phyloP scores from a whole-genome alignment of 164 flowering plant genomes.

The Buxus sempervirens region DNA sequence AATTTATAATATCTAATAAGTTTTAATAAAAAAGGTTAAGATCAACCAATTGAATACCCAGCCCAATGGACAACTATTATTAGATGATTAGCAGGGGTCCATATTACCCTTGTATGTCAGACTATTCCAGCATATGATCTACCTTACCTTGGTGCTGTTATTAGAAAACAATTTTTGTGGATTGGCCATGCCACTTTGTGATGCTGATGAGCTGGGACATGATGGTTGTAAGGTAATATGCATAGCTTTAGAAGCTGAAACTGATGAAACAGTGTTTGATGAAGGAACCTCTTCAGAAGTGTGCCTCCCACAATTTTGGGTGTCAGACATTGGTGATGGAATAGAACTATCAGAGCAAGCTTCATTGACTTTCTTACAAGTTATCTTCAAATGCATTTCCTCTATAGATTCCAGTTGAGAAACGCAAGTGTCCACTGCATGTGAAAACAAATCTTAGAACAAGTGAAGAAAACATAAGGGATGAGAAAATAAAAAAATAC shows the following conservation, averaged over 20 bases:
- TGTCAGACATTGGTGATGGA: conserved; percentile 22
- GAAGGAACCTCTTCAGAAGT: conserved; percentile 18
- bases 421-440: conserved; percentile 26
- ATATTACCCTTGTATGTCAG: neutral
- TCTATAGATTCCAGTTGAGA: conserved; percentile 18
- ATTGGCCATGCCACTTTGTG: conserved; percentile 26
- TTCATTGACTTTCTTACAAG: conserved; percentile 14
- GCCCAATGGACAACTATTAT: neutral
- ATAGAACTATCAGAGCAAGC: conserved; percentile 20
- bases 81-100: neutral
- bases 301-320: conserved; percentile 22
- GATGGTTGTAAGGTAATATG: conserved; percentile 23
- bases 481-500: neutral
- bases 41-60: too few species aligned
- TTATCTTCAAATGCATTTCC: conserved; percentile 18
- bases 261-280: conserved; percentile 19
- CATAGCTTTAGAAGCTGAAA: conserved; percentile 23
- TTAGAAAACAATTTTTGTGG: conserved; percentile 27
- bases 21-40: too few species aligned
- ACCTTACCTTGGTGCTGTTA: conserved; percentile 43
- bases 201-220: conserved; percentile 19
- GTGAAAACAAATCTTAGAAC: conserved; percentile 5
- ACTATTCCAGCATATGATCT: neutral
- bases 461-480: neutral
- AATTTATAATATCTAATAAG: too few species aligned